phyloP scores from a whole-genome alignment of 1,139 yeast genomes.

The Starmera stellimalicola region DNA sequence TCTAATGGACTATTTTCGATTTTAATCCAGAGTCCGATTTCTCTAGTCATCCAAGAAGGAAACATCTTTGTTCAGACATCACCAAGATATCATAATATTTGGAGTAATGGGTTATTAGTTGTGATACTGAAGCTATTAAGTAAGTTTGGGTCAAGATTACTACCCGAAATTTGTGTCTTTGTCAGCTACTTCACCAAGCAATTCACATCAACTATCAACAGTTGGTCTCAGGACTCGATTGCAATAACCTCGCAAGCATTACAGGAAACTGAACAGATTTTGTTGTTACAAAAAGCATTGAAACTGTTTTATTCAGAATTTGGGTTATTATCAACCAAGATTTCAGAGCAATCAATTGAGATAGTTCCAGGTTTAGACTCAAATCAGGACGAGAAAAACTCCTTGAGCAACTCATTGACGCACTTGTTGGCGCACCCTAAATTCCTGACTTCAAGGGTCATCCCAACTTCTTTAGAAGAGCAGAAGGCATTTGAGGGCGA shows the following conservation, averaged over 20 bases:
- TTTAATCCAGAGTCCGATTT: conserved; percentile 66
- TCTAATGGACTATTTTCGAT: conserved; percentile 59
- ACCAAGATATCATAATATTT: conserved; percentile 57
- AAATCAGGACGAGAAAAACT: conserved; percentile 43
- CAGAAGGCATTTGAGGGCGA: conserved; percentile 45
- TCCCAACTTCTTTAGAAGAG: conserved; percentile 58
- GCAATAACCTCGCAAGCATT: conserved; percentile 56
- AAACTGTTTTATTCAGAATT: conserved; percentile 37
- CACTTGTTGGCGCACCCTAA: conserved; percentile 81
- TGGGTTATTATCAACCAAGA: conserved; percentile 18
- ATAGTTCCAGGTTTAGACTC: conserved; percentile 57
- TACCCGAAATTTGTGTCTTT: conserved; percentile 61
- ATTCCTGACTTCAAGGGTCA: conserved; percentile 60
- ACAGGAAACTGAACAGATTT: conserved; percentile 74
- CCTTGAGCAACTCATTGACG: conserved; percentile 48
- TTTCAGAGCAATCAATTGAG: conserved; percentile 19
- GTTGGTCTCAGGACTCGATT: conserved; percentile 62
- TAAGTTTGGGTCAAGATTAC: conserved; percentile 51
- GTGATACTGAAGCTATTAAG: conserved; percentile 51
- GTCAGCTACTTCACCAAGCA: conserved; percentile 59
- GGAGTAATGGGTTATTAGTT: conserved; percentile 79
- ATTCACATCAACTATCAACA: conserved; percentile 48
- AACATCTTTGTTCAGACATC: conserved; percentile 40
- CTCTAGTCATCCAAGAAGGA: conserved; percentile 59
- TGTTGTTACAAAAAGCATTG: conserved; percentile 54